Conservation (phyloP, 2,329 filamentous ascomycete species). For the Coniochaeta hoffmannii region DNA sequence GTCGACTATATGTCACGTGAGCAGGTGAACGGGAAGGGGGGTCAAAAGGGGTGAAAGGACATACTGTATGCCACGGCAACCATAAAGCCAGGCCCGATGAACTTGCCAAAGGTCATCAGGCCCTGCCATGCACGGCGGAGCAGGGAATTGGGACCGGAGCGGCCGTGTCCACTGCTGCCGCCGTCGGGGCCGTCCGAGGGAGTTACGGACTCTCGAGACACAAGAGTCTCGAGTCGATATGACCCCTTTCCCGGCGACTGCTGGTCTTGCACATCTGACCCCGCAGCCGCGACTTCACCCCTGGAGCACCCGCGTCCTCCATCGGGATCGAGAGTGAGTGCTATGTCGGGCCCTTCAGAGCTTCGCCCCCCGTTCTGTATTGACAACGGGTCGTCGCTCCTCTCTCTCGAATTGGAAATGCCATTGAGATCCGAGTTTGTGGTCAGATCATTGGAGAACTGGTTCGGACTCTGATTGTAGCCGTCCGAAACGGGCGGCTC, state of each 20-base stretch:
- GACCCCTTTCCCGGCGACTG: background rate
- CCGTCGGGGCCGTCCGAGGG: background rate
- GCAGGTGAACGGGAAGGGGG: background rate
- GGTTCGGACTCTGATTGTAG: slow-evolving; percentile 48
- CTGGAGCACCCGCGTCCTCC: background rate
- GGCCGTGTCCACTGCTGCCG: background rate
- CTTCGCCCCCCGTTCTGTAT: background rate
- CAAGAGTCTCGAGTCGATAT: background rate
- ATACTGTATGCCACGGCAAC: slow-evolving; percentile 51
- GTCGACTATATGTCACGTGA: slow-evolving; percentile 31
- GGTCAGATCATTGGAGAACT: slow-evolving; percentile 46
- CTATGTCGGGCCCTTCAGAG: background rate
- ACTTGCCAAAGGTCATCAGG: slow-evolving; percentile 42
- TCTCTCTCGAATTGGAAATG: slow-evolving; percentile 34
- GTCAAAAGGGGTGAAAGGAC: slow-evolving; percentile 12
- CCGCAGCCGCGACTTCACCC: background rate
- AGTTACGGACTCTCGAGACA: background rate
- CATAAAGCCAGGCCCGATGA: slow-evolving; percentile 63
- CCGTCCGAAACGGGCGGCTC: slow-evolving; percentile 30
- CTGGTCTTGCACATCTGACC: background rate
- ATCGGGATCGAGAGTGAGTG: background rate
- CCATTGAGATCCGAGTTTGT: slow-evolving; percentile 49
- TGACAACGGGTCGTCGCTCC: slow-evolving; percentile 4
- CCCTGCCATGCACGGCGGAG: slow-evolving; percentile 14
- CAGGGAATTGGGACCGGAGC: background rate